Evolutionary conservation across 148 eudicot species (phyloP).

Genomic region (Silene uniflora): DNA sequence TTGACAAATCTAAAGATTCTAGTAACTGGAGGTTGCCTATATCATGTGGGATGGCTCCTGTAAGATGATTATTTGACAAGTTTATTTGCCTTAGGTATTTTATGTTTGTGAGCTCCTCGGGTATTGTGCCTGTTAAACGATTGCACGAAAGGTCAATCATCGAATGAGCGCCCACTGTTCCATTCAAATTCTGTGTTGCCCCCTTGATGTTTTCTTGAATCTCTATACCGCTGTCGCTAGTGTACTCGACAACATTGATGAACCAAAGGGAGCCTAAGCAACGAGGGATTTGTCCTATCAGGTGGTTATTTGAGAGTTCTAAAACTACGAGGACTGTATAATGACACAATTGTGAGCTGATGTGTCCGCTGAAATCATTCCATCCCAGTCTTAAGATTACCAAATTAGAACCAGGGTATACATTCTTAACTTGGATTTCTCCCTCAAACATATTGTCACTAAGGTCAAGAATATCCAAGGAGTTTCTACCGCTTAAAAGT

Average conservation of each 20-base stretch:
- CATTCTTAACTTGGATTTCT: background rate
- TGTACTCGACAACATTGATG: too few species aligned
- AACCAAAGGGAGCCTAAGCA: background rate
- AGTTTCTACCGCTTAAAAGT: background rate
- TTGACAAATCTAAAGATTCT: conserved; percentile 22
- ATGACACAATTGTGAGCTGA: background rate
- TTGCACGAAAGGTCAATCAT: conserved; percentile 41
- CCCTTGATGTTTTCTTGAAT: conserved; percentile 2
- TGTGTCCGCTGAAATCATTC: background rate
- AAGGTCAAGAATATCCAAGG: background rate
- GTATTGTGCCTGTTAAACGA: conserved; percentile 32
- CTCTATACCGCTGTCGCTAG: background rate
- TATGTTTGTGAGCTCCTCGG: conserved; percentile 30
- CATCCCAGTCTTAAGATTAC: background rate
- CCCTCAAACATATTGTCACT: background rate
- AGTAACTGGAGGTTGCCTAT: conserved; percentile 18
- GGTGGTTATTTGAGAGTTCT: background rate
- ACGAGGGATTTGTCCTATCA: conserved; percentile 3
- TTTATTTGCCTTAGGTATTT: background rate
- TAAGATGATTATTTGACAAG: conserved; percentile 25
- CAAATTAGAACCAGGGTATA: background rate
- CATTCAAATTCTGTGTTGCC: background rate
- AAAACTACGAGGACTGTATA: background rate
- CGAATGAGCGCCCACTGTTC: background rate
- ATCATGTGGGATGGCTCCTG: conserved; percentile 21